Base-by-base conservation (phyloP, 805 yeast genomes). In the Phaffomyces thermotolerans region DNA sequence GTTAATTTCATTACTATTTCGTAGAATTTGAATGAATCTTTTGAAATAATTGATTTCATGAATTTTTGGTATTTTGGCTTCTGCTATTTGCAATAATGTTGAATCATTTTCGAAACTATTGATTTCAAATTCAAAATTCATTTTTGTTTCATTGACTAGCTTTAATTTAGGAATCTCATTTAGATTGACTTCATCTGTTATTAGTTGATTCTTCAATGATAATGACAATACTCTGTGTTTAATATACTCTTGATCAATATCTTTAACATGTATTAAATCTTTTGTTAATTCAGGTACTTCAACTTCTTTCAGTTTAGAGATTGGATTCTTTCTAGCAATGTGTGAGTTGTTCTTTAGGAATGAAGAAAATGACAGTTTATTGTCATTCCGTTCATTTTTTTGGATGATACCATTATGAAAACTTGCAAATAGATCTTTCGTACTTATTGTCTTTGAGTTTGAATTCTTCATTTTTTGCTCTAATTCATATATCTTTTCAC, bases 401-500 rank as follows among this genome's bases (percentile, higher is more conserved):
- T n/a, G n/a, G n/a, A 36, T 17, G 3, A 31, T 33, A 8, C 23
- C 42, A 36, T 36, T 37, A 6, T 42, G 34, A 14, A 49, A 40
- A 6, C 40, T 40, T 17, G 30, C 37, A 18, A 51, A 41, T 5
- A 58, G 29, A n/a, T 51, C 54, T 39, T 37, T 55, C 1, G 58
- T 52, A 17, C 54, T 49, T 0, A 48, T 46, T 2, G 56, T 38
- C n/a, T 42, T 44, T 4, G 42, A 6, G 7, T 47, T 17, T 2
- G 53, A 34, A 2, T 38, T 37, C 18, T 40, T 49, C 23, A 57
- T 57, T 43, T 55, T 58, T 20, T 44, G 40, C 39, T 57, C 60
- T 8, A 58, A 30, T 13, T 50, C 57, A 5, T 41, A 40, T 8
- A 56, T 46, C 24, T 46, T 46, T 27, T 50, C 37, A 3, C 46